A percentile compares a stretch with the other conserved stretches of the same genome.
These are phyloP conservation scores for Kodamaea kaohsiungensis DNA, from an alignment of 805 yeast species.

Conservation along the genomic window DNA sequence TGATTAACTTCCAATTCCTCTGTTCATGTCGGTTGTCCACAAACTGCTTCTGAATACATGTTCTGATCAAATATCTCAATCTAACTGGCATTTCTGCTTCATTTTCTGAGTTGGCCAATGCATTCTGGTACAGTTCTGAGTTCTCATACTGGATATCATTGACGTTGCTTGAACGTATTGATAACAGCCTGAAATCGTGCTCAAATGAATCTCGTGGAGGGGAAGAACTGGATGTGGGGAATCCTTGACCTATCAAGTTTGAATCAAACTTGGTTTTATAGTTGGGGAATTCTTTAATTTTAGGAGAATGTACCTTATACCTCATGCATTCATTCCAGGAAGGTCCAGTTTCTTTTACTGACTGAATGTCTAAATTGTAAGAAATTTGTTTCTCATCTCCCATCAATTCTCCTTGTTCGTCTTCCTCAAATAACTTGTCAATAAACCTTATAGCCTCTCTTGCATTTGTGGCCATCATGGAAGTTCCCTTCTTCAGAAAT, in stretches of 20 bases:
- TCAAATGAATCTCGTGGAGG: conserved; percentile 5
- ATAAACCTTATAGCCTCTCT: conserved; percentile 64
- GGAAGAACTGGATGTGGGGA: neutral
- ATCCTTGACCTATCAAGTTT: conserved; percentile 18
- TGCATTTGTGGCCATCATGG: conserved; percentile 62
- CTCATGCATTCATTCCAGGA: conserved; percentile 49
- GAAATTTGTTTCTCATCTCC: conserved; percentile 6
- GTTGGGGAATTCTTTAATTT: conserved; percentile 52
- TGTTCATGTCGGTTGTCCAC: conserved; percentile 32
- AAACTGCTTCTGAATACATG: conserved; percentile 57
- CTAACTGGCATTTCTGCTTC: conserved; percentile 53
- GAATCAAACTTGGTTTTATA: conserved; percentile 37
- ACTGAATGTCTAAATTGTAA: conserved; percentile 34
- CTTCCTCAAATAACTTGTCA: conserved; percentile 43
- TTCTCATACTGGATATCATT: conserved; percentile 33
- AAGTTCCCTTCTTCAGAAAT: conserved; percentile 41
- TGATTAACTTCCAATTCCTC: conserved; percentile 54
- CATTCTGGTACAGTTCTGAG: conserved; percentile 12
- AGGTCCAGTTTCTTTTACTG: conserved; percentile 48
- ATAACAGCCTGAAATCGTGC: neutral
- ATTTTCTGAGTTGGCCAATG: conserved; percentile 25
- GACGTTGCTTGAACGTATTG: conserved; percentile 9
- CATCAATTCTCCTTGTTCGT: conserved; percentile 8
- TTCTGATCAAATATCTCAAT: conserved; percentile 54
- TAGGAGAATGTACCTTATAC: conserved; percentile 48